phyloP scores from a whole-genome alignment of 2,329 filamentous ascomycete species.

The Lecanicillium sp. region DNA sequence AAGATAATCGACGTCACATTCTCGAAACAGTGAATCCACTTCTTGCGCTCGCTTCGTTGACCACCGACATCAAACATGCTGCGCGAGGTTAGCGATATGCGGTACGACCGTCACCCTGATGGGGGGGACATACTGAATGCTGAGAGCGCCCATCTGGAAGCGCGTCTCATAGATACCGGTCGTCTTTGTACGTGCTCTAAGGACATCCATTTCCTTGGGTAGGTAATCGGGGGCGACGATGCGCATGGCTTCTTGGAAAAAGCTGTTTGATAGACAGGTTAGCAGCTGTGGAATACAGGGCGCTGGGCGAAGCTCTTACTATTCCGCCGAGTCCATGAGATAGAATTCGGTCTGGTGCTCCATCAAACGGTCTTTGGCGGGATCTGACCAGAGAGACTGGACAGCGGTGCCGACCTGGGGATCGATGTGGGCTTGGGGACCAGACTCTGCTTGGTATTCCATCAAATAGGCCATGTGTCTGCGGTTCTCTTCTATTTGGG shows the following conservation, averaged over 20 bases:
- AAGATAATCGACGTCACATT: constrained; percentile 99
- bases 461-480: constrained; percentile 73
- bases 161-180: constrained; percentile 98
- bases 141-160: constrained; percentile 97
- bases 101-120: neutral
- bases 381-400: constrained; percentile 83
- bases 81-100: constrained; percentile 11
- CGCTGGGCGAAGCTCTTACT: constrained; percentile 55
- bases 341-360: constrained; percentile 98
- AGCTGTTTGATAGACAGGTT: constrained; percentile 49
- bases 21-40: constrained; percentile 99
- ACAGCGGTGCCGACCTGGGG: constrained; percentile 75
- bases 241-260: constrained; percentile 86
- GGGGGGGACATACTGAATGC: constrained; percentile 75
- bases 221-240: constrained; percentile 83
- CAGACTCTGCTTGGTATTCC: constrained; percentile 84
- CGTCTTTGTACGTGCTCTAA: constrained; percentile 93
- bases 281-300: neutral
- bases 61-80: constrained; percentile 99
- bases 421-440: constrained; percentile 81
- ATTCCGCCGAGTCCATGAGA: constrained; percentile 97
- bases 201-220: constrained; percentile 88
- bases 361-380: constrained; percentile 73
- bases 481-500: constrained; percentile 63
- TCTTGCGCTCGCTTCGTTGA: constrained; percentile 95